Base-by-base conservation (phyloP, 108 stramenopile genomes). In the Thalassiosira profunda region DNA sequence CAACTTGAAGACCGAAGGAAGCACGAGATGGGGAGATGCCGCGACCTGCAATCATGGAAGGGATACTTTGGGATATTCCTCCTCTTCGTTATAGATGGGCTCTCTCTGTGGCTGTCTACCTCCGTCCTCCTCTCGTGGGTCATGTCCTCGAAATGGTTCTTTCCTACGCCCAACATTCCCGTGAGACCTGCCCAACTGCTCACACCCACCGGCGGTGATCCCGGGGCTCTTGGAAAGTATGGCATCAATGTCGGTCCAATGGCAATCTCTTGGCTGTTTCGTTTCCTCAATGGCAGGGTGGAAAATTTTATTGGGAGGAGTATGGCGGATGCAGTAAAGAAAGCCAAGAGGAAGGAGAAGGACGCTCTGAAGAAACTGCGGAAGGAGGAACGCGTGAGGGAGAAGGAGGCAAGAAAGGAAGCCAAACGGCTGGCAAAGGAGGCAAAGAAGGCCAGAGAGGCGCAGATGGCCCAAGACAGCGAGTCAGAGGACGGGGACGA, bases 211-310 rank as follows among this genome's bases (percentile, higher is more conserved):
- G 74, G 69, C 25, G 73, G 67, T 30, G 63, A 68, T 58, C 61
- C 80, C 15, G 82, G 82, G 4, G 82, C 73, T 30, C 73, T 76
- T 18, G 79, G 79, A 38, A 43, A 75, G 45, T 92, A 91, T 63
- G 91, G 94, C 0, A 76, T 95, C 25, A 95, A 95, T 54, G 61
- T 93, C 26, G 94, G 85, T n/a, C 89, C 94, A 3, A 95, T 95
- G 91, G 74, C 83, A 5, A 62, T 93, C 2, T 81, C 90, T 0
- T 92, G 94, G 91, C 63, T 51, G 17, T 84, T 95, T 34, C 79
- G 91, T 14, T 95, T 88, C 62, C 36, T 86, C 2, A 72, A 80
- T 28, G 70, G 70, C 5, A 76, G 57, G 67, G 51, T 92, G 17
- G 86, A 95, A 67, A 52, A 29, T 24, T 88, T 74, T 69, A 90